A percentile compares a stretch with the other conserved stretches of the same genome.
These are phyloP conservation scores for Alternaria burnsii DNA, from an alignment of 2,329 filamentous ascomycete species.

Conservation along the genomic window DNA sequence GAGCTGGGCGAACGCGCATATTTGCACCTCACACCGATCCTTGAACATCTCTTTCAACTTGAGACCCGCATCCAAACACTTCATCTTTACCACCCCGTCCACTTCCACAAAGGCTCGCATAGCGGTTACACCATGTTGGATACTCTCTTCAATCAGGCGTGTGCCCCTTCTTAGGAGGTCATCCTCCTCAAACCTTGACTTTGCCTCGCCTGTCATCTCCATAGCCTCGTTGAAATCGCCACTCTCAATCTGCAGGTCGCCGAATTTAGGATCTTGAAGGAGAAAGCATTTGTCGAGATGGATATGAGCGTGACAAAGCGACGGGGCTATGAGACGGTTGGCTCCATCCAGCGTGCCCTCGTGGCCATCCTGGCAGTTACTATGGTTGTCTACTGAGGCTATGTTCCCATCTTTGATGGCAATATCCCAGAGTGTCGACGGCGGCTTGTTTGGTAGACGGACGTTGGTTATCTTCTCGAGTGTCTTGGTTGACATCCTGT, in stretches of 20 bases:
- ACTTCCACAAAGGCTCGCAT: constrained; percentile 78
- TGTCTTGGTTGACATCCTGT: constrained; percentile 14
- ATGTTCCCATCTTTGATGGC: constrained; percentile 46
- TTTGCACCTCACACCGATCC: constrained; percentile 66
- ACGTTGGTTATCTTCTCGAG: constrained; percentile 45
- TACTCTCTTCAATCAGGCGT: constrained; percentile 71
- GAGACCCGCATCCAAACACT: constrained; percentile 66
- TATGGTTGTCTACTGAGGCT: constrained; percentile 44
- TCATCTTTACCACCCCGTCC: constrained; percentile 67
- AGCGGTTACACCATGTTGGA: constrained; percentile 70
- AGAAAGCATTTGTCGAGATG: constrained; percentile 75
- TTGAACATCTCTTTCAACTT: constrained; percentile 64
- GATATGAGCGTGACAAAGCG: constrained; percentile 75
- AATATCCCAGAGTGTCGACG: constrained; percentile 50
- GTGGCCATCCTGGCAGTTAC: constrained; percentile 9
- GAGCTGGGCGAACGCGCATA: constrained; percentile 76
- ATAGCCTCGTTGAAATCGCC: constrained; percentile 75
- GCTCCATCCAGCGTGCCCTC: constrained; percentile 53
- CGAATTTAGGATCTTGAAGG: constrained; percentile 66
- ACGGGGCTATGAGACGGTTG: constrained; percentile 59
- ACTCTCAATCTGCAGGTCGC: constrained; percentile 65
- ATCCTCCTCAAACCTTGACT: constrained; percentile 66
- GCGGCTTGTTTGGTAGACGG: constrained; percentile 43
- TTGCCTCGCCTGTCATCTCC: constrained; percentile 65
- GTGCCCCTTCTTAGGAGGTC: constrained; percentile 72